Evolutionary conservation across 148 eudicot species (phyloP), one percentile per base, ranked within the genome.

Genomic region (Chenopodium album): DNA sequence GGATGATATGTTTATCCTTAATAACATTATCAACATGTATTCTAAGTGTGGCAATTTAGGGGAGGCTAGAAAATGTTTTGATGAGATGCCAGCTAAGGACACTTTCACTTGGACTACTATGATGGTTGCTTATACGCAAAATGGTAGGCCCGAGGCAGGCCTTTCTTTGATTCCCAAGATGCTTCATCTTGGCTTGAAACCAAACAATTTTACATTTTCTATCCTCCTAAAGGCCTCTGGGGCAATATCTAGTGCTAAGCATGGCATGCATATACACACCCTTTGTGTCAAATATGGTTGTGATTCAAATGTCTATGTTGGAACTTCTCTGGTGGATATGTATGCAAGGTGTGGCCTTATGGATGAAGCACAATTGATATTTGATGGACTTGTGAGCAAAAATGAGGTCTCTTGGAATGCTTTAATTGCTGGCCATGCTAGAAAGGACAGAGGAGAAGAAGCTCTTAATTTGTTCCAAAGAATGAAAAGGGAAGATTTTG

Each of bases 381-480:
- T 92, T 84, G 90, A 85, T 73, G 86, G 84, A 37, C 66, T 90
- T 26, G 12, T 73, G 79, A 78, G 44, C 44, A 92, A 82, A 83
- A 92, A 92, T 76, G 89, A 88, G 79, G 92, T 84, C 44, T 88
- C 92, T 37, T 92, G 94, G 94, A 92, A 92, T 83, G 83, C 91
- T 79, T 65, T 92, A 73, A 89, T 92, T 77, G 90, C 89, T 16
- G 94, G 90, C 20, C 85, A 84, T 87, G 91, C 90, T 14, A 87
- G 90, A 84, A 82, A 84, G 73, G 88, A 84, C n/a, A 89, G 87
- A 77, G 89, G 86, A 34, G 92, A 90, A 64, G 79, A 79, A 83
- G 90, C 93, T 13, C 81, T 92, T 47, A 32, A 47, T 31, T 44
- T 90, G 78, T 92, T 92, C 81, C 84, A 77, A 76, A 85, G 85